Base-by-base conservation (phyloP, 2,329 filamentous ascomycete genomes). In the Alternaria triticina region DNA sequence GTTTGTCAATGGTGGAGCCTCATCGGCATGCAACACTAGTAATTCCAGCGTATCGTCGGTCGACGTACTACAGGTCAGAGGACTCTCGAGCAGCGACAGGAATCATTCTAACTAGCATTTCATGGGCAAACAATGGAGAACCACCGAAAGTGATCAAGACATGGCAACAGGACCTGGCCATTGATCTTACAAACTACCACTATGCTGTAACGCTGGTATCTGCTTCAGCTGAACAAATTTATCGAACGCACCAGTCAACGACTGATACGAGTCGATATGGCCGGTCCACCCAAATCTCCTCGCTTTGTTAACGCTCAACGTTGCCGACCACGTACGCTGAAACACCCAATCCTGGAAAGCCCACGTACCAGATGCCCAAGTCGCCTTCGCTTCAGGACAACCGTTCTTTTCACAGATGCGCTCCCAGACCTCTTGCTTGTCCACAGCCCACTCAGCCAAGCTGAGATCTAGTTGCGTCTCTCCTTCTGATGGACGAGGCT, bases 371-470 rank as follows among this genome's bases (percentile, higher is more conserved):
- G 10, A 20, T 20, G 27, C 46, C n/a, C n/a, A 30, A 20, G 46
- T 4, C 25, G 46, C 46, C 23, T 50, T 50, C 17, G 25, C 46
- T 30, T 12, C n/a, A 10, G 25, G 46, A 20, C 25, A 17, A 30
- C 23, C 30, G 12, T 22, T 12, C n/a, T 51, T n/a, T 4, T 61
- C 59, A 20, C 52, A 57, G 15, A 46, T 56, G 13, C 15, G 11
- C 17, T 61, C 17, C 52, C 22, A 61, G 8, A 55, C 44, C 15
- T 40, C 50, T 40, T 43, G 17, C 28, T 60, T 60, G 15, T 49
- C 57, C n/a, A 12, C 49, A 13, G 49, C 40, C 57, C 50, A 60
- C n/a, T 60, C 57, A 9, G 40, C 40, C 12, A 60, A 27, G 25
- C 30, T 33, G 30, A 33, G 30, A 33, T 60, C 58, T 8, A 49